A percentile compares a stretch with the other conserved stretches of the same genome.
Conservation (phyloP, 495 filamentous ascomycete genomes). For the Tuber brumale region DNA sequence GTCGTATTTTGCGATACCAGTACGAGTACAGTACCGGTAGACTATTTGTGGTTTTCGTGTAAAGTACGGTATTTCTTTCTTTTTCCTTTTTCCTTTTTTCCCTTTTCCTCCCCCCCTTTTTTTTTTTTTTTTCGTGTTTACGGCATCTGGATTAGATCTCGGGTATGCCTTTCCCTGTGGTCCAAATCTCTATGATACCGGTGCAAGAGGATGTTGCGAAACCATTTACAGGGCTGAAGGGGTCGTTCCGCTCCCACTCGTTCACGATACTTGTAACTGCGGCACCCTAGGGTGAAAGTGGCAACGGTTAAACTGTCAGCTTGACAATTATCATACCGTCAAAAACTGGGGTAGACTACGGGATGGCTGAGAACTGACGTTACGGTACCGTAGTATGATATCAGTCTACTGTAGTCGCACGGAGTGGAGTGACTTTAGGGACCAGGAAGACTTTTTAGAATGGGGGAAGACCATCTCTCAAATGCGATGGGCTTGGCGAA, state of each 20-base stretch:
- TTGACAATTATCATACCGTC: neutral
- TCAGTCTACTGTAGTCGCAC: too few species aligned
- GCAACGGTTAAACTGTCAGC: neutral
- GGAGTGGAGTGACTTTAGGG: neutral
- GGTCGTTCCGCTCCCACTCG: neutral
- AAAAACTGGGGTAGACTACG: neutral
- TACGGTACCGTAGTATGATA: neutral
- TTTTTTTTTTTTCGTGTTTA: slow-evolving; percentile 12
- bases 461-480: neutral
- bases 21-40: too few species aligned
- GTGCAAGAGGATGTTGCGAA: neutral
- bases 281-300: neutral
- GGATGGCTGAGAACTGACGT: neutral
- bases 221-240: neutral
- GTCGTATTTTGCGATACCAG: neutral
- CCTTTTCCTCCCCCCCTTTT: neutral
- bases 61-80: neutral
- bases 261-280: neutral
- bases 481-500: neutral
- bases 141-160: slow-evolving; percentile 15
- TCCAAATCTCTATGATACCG: neutral
- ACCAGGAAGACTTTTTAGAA: neutral
- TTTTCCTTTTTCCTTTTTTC: slow-evolving; percentile 1
- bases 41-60: neutral
- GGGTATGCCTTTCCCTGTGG: slow-evolving; percentile 6